Conservation (phyloP, 1,284 basidiomycete species). For the Ceratorhiza oryzae-sativae region DNA sequence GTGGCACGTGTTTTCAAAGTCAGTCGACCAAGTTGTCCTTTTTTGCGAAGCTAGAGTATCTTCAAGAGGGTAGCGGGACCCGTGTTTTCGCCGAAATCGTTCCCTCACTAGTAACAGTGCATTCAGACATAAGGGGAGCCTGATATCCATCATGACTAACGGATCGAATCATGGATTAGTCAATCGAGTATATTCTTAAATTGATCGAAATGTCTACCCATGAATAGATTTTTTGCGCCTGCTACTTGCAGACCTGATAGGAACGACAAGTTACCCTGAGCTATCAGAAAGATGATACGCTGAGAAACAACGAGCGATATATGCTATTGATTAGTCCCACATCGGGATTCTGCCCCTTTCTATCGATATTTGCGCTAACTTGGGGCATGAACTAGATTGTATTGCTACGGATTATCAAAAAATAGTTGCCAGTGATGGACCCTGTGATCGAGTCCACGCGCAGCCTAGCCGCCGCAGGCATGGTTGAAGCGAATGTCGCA, state of each 20-base stretch:
- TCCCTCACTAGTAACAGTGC: neutral
- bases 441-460: neutral
- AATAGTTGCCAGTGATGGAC: neutral
- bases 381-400: neutral
- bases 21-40: neutral
- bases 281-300: neutral
- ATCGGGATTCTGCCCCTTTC: neutral
- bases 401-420: conserved; percentile 4
- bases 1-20: conserved; percentile 8
- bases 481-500: neutral
- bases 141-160: conserved; percentile 8
- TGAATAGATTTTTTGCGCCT: neutral
- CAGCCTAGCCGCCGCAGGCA: neutral
- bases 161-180: neutral
- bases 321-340: neutral
- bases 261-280: conserved; percentile 5
- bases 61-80: neutral
- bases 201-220: neutral
- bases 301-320: conserved; percentile 14
- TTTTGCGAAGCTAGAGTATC: neutral
- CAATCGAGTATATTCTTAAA: neutral
- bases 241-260: neutral
- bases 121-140: conserved; percentile 1
- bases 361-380: neutral
- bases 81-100: conserved; percentile 6